Evolutionary conservation across 352 stramenopile genomes (phyloP), one percentile per base, ranked within the genome.

Genomic region (Phytophthora multivora): DNA sequence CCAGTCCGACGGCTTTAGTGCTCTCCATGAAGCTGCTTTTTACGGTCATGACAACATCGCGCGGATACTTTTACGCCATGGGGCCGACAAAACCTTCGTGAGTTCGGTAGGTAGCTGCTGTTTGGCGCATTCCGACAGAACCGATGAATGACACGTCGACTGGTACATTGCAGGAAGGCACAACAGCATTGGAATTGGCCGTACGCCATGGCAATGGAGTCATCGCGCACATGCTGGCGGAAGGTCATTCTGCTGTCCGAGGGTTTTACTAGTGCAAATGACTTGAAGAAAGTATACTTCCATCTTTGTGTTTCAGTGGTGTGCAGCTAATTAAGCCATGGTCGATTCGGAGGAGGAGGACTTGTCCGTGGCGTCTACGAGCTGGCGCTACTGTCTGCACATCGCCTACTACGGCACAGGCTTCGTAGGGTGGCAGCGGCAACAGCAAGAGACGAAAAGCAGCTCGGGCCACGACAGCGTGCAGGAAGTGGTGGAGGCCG

Each of bases 351-450:
- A 19, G 9, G 30, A 19, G 9, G 43, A 57, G 16, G 43, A 51
- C 33, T 15, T 8, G 49, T 33, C 56, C 25, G 28, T 40, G 35
- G 55, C 38, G 59, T 21, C 57, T 26, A 33, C 58, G 21, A 50
- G 62, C 53, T 84, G 71, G 69, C 79, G 78, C 30, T 92, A 88
- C 49, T 85, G 73, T 28, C 63, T 92, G 43, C 83, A 92, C 59
- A 82, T 94, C 43, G 83, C 83, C 30, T 96, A 96, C 69, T 78
- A 82, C 25, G 87, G 87, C 9, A 84, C 80, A 30, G 81, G 72
- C 11, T 89, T 90, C 33, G 75, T 94, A 7, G 87, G 87, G 5
- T 96, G 87, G 87, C 87, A 96, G 60, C 74, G 87, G 19, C 87
- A 94, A 69, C 76, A 89, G 25, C 85, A 93, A 58, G 60, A 65